Evolutionary conservation across 2,329 filamentous ascomycete genomes (phyloP), one percentile per base, ranked within the genome.

Genomic region (Macrophomina phaseolina): DNA sequence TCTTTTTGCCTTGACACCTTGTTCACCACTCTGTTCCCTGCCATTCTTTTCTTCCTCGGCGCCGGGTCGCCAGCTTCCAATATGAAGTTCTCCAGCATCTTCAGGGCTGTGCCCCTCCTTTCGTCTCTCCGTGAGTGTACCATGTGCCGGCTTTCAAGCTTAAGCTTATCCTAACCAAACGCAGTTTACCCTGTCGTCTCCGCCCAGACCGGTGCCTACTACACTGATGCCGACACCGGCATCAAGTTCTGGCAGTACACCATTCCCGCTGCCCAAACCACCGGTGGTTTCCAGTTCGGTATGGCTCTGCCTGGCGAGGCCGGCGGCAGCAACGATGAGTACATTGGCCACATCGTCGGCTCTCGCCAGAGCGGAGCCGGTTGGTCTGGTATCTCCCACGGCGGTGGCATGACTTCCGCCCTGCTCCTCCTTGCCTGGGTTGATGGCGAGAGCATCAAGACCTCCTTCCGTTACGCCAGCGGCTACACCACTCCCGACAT

Each of bases 401-500:
- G 68, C 12, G 76, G 75, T 52, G 73, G 72, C n/a, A 79, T 79
- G 77, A 69, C 75, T 49, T 73, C 74, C 52, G 64, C 73, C 3
- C 74, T 79, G 36, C 70, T 79, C 40, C 72, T 79, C 12, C 71
- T 77, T 8, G 73, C 75, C 12, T 78, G 72, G 71, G 72, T 73
- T 32, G 71, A 75, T 36, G 71, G 68, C 23, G 66, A 70, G 30
- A 64, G 55, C 0, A 72, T 79, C 46, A 72, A 75, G 69, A 77
- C 77, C 2, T 72, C 70, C 46, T 78, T 79, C 63, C 70, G 71
- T 14, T 77, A 64, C 34, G 74, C 75, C 0, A 69, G 67, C 61
- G 88, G 87, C 56, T 91, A 90, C 73, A 81, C 82, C 32, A 79
- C 82, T 68, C 89, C 89, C 0, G 81, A 81, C 0, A 72, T 84